phyloP scores from a whole-genome alignment of 345 rosid species.

The Theobroma cacao region DNA sequence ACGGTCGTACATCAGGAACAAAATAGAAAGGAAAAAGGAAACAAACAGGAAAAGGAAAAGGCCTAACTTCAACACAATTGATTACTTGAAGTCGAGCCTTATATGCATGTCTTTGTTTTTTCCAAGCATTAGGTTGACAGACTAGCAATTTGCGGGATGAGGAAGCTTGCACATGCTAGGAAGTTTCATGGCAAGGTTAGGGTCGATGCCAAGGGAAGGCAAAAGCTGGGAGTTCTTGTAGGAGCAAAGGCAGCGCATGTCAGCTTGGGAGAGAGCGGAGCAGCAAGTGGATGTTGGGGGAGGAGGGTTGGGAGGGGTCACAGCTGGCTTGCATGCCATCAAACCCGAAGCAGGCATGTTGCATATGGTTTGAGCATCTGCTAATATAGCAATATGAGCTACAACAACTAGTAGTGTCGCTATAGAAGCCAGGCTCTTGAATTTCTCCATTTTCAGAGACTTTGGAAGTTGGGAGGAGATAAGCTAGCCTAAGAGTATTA shows the following conservation, averaged over 20 bases:
- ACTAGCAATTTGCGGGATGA: conserved; percentile 38
- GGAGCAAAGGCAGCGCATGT: conserved; percentile 49
- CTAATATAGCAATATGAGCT: not conserved
- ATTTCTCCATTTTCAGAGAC: not conserved
- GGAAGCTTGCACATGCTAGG: conserved; percentile 52
- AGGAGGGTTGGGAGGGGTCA: conserved; percentile 43
- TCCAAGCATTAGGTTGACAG: no score
- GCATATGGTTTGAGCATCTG: conserved; percentile 42
- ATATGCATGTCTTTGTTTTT: no score
- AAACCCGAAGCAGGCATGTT: conserved; percentile 30
- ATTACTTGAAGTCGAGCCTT: no score
- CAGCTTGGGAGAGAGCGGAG: conserved; percentile 38
- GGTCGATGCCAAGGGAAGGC: conserved; percentile 54
- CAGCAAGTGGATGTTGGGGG: conserved; percentile 42
- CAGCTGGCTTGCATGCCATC: conserved; percentile 45
- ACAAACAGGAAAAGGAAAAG: no score
- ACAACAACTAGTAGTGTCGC: not conserved
- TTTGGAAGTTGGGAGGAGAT: not conserved
- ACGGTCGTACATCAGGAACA: no score
- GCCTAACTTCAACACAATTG: no score
- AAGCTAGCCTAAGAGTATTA: not conserved
- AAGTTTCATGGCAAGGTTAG: conserved; percentile 56
- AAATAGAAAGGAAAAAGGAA: no score
- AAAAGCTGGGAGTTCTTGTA: conserved; percentile 46
- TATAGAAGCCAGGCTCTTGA: not conserved